Conservation (phyloP, 768 basidiomycete genomes). For the Leucosporidium scottii region DNA sequence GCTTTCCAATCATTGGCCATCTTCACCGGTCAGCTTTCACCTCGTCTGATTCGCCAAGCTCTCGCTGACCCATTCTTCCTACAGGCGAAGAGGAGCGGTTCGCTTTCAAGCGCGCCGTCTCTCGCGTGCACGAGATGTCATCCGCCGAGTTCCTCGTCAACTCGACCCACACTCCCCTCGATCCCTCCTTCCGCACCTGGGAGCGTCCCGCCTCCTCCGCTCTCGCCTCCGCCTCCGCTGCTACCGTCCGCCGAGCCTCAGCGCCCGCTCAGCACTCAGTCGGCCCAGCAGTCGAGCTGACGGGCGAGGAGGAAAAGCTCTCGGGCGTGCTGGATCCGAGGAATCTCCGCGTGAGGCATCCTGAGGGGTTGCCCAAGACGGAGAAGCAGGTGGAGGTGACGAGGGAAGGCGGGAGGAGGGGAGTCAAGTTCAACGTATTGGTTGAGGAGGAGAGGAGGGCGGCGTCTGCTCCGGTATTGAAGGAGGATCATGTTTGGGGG, state of each 20-base stretch:
- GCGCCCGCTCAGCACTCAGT: constrained; percentile 4
- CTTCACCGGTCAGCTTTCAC: constrained; percentile 44
- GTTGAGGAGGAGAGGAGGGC: background rate
- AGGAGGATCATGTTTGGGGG: constrained; percentile 30
- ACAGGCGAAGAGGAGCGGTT: constrained; percentile 55
- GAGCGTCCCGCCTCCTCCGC: constrained; percentile 6
- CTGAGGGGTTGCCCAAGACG: constrained; percentile 5
- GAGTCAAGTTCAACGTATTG: background rate
- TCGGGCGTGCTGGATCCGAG: constrained; percentile 24
- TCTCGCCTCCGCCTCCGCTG: background rate
- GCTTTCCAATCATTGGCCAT: constrained; percentile 53
- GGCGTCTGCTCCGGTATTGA: constrained; percentile 2
- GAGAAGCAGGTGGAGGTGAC: constrained; percentile 17
- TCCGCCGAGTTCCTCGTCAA: constrained; percentile 34
- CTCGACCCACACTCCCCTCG: constrained; percentile 30
- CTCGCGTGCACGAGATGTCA: constrained; percentile 56
- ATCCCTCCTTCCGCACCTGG: constrained; percentile 30
- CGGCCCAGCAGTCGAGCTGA: background rate
- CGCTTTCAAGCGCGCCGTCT: constrained; percentile 58
- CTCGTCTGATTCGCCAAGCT: background rate
- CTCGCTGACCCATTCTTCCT: too few species aligned
- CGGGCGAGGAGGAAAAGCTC: constrained; percentile 5
- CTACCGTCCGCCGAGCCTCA: background rate
- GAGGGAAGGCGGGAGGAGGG: background rate
- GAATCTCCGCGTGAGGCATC: constrained; percentile 12